phyloP scores from a whole-genome alignment of 2,329 filamentous ascomycete genomes.

The Trichophyton equinum region DNA sequence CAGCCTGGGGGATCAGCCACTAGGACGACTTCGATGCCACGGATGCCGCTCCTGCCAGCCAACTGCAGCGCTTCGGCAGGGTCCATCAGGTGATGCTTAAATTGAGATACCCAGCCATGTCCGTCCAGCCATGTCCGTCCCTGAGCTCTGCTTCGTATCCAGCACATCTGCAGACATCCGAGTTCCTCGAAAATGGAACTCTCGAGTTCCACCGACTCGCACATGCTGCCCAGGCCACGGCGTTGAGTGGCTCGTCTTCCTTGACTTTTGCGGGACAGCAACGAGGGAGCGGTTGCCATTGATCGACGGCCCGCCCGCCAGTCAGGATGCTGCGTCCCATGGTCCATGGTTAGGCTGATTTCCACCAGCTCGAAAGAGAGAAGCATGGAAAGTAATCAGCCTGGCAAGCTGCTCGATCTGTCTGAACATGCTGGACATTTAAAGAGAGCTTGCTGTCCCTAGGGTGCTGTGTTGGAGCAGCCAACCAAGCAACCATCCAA shows the following conservation, averaged over 20 bases:
- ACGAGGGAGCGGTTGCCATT: neutral
- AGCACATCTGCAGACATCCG: neutral
- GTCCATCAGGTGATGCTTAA: neutral
- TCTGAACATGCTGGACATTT: neutral
- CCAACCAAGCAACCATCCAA: neutral
- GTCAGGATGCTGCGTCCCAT: neutral
- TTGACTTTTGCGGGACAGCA: neutral
- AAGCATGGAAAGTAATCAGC: too few relatives aligned
- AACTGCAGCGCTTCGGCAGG: neutral
- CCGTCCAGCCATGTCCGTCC: too few relatives aligned
- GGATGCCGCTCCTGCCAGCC: neutral
- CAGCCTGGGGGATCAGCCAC: neutral
- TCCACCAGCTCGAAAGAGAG: neutral
- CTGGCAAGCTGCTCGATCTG: too few relatives aligned
- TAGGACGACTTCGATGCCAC: neutral
- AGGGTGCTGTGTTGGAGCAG: too few relatives aligned
- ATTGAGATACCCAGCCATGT: neutral
- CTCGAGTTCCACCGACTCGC: neutral
- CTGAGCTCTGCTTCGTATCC: neutral
- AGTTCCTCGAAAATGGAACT: neutral
- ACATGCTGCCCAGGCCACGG: neutral
- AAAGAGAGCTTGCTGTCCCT: too few relatives aligned
- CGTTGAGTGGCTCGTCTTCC: neutral
- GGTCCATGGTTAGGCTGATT: conserved; percentile 1
- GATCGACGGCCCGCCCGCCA: neutral